These are phyloP conservation scores for Suillus alpinus DNA, from an alignment of 768 basidiomycete species.

Conservation along the genomic window DNA sequence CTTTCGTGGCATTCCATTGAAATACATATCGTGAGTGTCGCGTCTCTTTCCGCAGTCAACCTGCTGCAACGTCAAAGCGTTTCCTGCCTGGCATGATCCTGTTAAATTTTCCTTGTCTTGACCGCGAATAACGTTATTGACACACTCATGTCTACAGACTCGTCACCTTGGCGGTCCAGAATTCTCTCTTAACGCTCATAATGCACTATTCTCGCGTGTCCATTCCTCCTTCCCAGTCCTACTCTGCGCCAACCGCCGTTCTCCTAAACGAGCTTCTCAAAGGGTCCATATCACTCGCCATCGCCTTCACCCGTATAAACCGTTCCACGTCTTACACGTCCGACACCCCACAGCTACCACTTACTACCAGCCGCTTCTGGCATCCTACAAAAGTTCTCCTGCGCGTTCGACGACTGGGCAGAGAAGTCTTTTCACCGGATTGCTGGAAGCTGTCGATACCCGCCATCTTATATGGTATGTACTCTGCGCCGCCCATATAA, in stretches of 20 bases:
- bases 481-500: background rate
- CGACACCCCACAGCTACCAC: constrained; percentile 29
- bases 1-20: constrained; percentile 68
- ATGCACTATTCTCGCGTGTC: constrained; percentile 96
- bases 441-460: constrained; percentile 98
- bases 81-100: background rate
- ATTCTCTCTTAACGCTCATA: constrained; percentile 85
- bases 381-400: constrained; percentile 33
- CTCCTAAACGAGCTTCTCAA: constrained; percentile 94
- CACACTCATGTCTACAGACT: constrained; percentile 43
- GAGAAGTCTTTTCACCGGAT: constrained; percentile 81
- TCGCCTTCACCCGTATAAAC: constrained; percentile 74
- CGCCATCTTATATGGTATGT: constrained; percentile 83
- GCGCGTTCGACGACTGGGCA: constrained; percentile 55
- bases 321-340: constrained; percentile 21
- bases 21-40: constrained; percentile 71
- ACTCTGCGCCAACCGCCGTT: constrained; percentile 93
- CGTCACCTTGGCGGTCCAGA: constrained; percentile 87
- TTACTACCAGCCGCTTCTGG: constrained; percentile 34
- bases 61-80: background rate
- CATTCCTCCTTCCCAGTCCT: constrained; percentile 67
- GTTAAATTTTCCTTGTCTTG: background rate
- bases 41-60: constrained; percentile 8
- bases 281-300: constrained; percentile 78
- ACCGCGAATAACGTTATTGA: background rate